Evolutionary conservation across 2,329 filamentous ascomycete genomes (phyloP), one percentile per base, ranked within the genome.

Genomic region (Aspergillus nomiae): DNA sequence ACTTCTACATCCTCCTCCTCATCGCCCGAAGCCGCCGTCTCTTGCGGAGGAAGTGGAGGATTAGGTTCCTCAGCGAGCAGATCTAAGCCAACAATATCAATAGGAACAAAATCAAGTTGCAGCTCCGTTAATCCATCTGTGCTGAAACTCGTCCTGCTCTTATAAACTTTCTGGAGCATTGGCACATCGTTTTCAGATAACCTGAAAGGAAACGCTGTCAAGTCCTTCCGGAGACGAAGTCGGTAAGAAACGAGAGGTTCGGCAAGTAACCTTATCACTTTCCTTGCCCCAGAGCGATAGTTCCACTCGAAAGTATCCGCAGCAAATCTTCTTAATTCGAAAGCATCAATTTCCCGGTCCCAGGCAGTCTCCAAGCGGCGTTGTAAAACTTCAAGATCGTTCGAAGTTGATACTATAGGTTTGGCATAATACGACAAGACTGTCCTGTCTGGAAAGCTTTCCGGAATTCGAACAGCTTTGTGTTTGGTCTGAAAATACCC

Each of bases 401-500:
- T 76, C 7, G 82, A 69, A 0, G 84, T 82, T 0, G 94, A 97
- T 4, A 97, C 90, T 1, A 90, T 88, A 0, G 95, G 95, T 71
- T 94, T 89, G 0, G 91, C 94, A 70, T 99, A 99, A 73, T 92
- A 97, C 12, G 90, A 85, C 24, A 98, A 80, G 9, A 97, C 87
- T 48, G 92, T 90, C 54, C 86, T 79, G 65, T 92, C 89, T 0
- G 95, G 95, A 67, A 98, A 99, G 41, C 85, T 83, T 0, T 92
- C 88, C 0, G 94, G 94, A 36, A 99, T 90, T 4, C 78, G 81
- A 54, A 97, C 79, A 2, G 87, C 86, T 66, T 87, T 90, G 73
- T 95, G 92, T 71, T 88, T 92, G 16, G 86, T 88, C 48, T 87
- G 85, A 77, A 99, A 99, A 72, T 89, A 88, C 3, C 90, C 89